Evolutionary conservation across 1,284 basidiomycete genomes (phyloP), one percentile per base, ranked within the genome.

Genomic region (Ceratobasidium papillatum): DNA sequence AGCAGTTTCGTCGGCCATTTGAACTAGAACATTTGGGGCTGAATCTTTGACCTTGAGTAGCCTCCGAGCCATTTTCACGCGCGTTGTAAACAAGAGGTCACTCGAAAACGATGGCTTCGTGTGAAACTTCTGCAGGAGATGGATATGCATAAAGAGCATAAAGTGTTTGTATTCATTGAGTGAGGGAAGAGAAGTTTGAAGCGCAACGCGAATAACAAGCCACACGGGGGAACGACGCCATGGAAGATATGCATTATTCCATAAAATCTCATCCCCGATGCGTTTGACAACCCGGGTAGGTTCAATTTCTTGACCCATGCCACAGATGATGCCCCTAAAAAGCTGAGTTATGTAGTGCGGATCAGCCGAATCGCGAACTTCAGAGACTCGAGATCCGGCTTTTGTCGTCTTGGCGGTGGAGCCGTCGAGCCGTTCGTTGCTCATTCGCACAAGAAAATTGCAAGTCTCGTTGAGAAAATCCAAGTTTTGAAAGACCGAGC

Each of bases 181-280:
- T 19, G 30, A n/a, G 2, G 54, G 27, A 9, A 87, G 79, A 0
- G 84, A 80, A 0, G 83, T 84, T 74, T 88, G 87, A 1, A 87
- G 75, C 0, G 83, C 81, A 1, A 87, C 83, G 9, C 85, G 84
- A 43, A 86, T 78, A n/a, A 86, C 77, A 4, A 86, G 82, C 84
- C 85, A 87, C 0, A 85, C 76, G 0, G 84, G 79, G 3, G 85
- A 85, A n/a, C 86, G 80, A n/a, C 85, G 79, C 86, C 86, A 87
- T 14, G 86, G 86, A 17, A 80, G 79, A 38, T 74, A 69, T 0
- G 83, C 79, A 45, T 80, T 69, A 4, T 81, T 43, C 82, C 83
- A 86, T 11, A 86, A 77, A n/a, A 87, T 82, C 30, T 87, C 84
- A 74, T 87, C 85, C 12, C 80, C 81, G 5, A 85, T 82, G 12